A percentile compares a stretch with the other conserved stretches of the same genome.
These are phyloP conservation scores for Xanthoconium stramineum DNA, from an alignment of 768 basidiomycete species.

Conservation along the genomic window DNA sequence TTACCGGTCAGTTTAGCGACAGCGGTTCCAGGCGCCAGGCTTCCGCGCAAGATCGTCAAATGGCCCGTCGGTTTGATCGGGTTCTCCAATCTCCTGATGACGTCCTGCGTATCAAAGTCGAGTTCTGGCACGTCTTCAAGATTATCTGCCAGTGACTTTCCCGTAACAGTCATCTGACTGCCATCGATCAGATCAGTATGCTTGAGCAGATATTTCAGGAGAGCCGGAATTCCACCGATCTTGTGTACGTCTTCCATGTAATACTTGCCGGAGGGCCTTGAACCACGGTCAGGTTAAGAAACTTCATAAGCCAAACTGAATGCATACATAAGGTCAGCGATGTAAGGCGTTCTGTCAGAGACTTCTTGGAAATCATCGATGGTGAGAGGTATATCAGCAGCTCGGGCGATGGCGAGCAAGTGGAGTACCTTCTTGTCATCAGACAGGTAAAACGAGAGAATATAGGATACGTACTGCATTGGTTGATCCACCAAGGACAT, in stretches of 20 bases:
- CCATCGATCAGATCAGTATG: conserved; percentile 79
- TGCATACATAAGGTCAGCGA: conserved; percentile 74
- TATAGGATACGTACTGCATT: conserved; percentile 60
- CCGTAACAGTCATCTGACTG: conserved; percentile 83
- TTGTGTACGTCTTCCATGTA: conserved; percentile 89
- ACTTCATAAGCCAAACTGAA: conserved; percentile 6
- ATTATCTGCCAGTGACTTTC: conserved; percentile 87
- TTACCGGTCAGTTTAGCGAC: conserved; percentile 95
- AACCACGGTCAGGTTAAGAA: conserved; percentile 2
- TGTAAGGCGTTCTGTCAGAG: conserved; percentile 75
- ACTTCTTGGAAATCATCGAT: conserved; percentile 88
- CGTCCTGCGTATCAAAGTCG: conserved; percentile 70
- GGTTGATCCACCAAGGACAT: conserved; percentile 81
- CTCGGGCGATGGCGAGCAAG: conserved; percentile 79
- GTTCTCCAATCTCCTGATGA: conserved; percentile 66
- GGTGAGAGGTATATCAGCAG: conserved; percentile 67
- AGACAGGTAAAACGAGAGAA: conserved; percentile 1
- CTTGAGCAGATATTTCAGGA: conserved; percentile 80
- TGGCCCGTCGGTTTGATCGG: conserved; percentile 89
- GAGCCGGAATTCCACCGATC: conserved; percentile 80
- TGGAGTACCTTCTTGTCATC: conserved; percentile 61
- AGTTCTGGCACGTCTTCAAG: conserved; percentile 72
- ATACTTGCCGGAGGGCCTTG: conserved; percentile 79
- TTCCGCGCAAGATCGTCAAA: conserved; percentile 84
- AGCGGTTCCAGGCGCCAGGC: conserved; percentile 79